Base-by-base conservation (phyloP, 805 yeast genomes). In the Cephaloascus fragrans region DNA sequence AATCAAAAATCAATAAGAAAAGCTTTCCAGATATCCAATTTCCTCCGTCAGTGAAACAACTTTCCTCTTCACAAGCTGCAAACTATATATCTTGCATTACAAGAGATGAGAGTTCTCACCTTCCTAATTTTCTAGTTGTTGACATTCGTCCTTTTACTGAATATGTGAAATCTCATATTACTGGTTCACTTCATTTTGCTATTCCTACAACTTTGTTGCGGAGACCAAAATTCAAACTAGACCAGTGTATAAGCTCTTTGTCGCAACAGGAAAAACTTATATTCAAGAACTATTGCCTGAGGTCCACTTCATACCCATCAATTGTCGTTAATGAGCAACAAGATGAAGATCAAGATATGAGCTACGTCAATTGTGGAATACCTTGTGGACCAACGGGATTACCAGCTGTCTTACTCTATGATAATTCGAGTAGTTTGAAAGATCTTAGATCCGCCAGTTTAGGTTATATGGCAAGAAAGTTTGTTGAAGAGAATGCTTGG, bases 141-240 rank as follows among this genome's bases (percentile, higher is more conserved):
- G 97, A 89, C 54, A 80, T 83, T 9, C 64, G 97, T 40, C 85
- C 96, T 0, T 86, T 79, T 52, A 78, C 83, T 18, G 90, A 84
- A 41, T 86, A 64, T 53, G 69, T 79, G 34, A 71, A 67, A 42
- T 52, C 68, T 2, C 87, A 80, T 44, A 57, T 90, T 10, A 50
- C 48, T 3, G 64, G 71, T 33, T 73, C 97, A 1, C 64, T 85
- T 35, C 86, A 86, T 53, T 71, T 90, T 29, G 85, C 95, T 56
- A 61, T 89, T 12, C 97, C 97, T 2, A 82, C 95, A n/a, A 89
- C 97, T 0, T 64, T 89, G 33, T 62, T 89, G 45, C 83, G 80
- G 53, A 71, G 97, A 46, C 64, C 77, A 26, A 81, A 80, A 39
- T 89, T 84, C 50, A 77, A 78, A 3, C 62, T 89, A 40, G 62